These are phyloP conservation scores for Lactifluus subvellereus DNA, from an alignment of 768 basidiomycete genomes.

Conservation along the genomic window DNA sequence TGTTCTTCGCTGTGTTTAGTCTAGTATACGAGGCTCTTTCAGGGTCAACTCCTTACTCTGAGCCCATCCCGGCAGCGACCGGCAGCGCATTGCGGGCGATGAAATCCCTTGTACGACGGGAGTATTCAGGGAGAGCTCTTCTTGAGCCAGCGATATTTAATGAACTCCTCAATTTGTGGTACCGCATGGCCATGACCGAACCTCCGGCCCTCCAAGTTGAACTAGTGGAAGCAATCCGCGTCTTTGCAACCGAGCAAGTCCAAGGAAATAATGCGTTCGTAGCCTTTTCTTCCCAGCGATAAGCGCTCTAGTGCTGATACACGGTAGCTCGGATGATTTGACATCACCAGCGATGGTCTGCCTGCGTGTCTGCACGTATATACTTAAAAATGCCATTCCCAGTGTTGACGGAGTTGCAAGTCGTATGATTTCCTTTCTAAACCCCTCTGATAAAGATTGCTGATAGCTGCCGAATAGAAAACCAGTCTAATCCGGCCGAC, in stretches of 20 bases:
- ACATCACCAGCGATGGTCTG: conserved; percentile 46
- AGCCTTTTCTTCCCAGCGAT: neutral
- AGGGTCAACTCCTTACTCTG: conserved; percentile 55
- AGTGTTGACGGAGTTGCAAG: conserved; percentile 45
- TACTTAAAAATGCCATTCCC: conserved; percentile 67
- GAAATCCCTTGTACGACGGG: conserved; percentile 70
- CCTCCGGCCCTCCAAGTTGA: conserved; percentile 62
- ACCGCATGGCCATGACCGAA: conserved; percentile 87
- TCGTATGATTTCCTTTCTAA: conserved; percentile 35
- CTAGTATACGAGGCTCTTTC: conserved; percentile 88
- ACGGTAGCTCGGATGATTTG: conserved; percentile 5
- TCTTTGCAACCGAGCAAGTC: conserved; percentile 37
- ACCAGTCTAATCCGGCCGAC: conserved; percentile 40
- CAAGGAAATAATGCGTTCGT: conserved; percentile 14
- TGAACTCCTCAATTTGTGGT: conserved; percentile 82
- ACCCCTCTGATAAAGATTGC: neutral
- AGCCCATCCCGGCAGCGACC: conserved; percentile 37
- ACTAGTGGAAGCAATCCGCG: conserved; percentile 61
- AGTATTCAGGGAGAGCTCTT: conserved; percentile 76
- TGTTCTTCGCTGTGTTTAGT: conserved; percentile 89
- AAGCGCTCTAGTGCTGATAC: conserved; percentile 1
- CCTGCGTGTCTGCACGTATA: conserved; percentile 75
- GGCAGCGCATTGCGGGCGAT: conserved; percentile 57
- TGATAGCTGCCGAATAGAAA: conserved; percentile 35
- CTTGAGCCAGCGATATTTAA: conserved; percentile 81